Conservation (phyloP, 805 yeast genomes). For the Kuraishia hungarica region DNA sequence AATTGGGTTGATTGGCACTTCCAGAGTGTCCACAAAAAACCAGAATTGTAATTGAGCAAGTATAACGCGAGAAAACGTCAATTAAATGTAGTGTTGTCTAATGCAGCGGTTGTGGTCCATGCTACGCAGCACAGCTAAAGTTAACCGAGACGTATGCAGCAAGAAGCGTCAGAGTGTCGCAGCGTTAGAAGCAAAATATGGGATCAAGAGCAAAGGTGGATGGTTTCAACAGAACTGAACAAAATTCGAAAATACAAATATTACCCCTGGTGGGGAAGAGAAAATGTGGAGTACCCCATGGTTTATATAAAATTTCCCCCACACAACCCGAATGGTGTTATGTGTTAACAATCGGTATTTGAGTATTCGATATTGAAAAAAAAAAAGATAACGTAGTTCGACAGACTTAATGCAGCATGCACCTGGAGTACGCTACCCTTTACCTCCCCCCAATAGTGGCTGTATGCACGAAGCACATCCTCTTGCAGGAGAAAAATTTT, state of each 20-base stretch:
- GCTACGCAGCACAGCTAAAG: not conserved
- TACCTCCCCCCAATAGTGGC: not conserved
- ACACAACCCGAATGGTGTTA: not conserved
- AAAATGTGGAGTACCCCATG: not conserved
- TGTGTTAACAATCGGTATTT: not conserved
- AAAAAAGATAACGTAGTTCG: not conserved
- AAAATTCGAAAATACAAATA: not conserved
- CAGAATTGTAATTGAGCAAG: not conserved
- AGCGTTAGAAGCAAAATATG: not conserved
- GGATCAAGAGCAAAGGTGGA: not conserved
- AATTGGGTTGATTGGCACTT: not conserved
- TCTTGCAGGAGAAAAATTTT: not conserved
- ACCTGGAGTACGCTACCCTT: not conserved
- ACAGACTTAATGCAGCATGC: not conserved
- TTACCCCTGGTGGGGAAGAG: not conserved
- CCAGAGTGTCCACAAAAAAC: not conserved
- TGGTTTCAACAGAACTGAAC: not conserved
- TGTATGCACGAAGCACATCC: not conserved
- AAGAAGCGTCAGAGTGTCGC: not conserved
- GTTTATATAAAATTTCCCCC: not conserved
- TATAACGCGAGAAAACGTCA: not conserved
- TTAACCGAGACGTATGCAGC: not conserved
- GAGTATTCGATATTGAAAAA: not conserved
- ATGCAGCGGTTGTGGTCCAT: not conserved
- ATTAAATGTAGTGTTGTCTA: not conserved